phyloP scores from a whole-genome alignment of 2,329 filamentous ascomycete species.

The Ophiostoma perfectum region DNA sequence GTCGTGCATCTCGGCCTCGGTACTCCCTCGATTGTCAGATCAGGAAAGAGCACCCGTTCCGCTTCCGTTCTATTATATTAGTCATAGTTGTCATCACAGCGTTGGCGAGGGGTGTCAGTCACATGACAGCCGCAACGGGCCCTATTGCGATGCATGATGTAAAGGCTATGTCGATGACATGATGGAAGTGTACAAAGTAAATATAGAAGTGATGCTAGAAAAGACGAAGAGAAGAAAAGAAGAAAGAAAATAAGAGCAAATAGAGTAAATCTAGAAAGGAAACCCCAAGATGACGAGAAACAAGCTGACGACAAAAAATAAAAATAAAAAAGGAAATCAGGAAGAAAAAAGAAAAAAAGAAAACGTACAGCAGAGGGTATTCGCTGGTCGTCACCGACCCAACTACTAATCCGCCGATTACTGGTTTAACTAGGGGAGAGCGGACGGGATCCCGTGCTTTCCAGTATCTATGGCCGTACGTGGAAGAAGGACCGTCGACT shows the following conservation, averaged over 20 bases:
- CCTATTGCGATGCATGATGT: background rate
- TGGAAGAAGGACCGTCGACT: background rate
- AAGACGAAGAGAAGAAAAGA: too few relatives aligned
- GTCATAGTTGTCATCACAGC: background rate
- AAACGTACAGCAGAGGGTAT: conserved; percentile 7
- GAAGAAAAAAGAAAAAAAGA: background rate
- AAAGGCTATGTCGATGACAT: too few relatives aligned
- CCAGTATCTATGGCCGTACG: background rate
- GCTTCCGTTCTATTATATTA: background rate
- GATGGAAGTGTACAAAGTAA: too few relatives aligned
- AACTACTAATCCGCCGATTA: conserved; percentile 5
- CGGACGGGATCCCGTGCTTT: conserved; percentile 6
- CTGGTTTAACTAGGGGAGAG: conserved; percentile 5
- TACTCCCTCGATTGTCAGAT: background rate
- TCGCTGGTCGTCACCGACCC: conserved; percentile 2
- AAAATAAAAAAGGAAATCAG: background rate
- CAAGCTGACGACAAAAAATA: background rate
- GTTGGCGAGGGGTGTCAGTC: background rate
- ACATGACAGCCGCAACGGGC: background rate
- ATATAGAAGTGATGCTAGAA: too few relatives aligned
- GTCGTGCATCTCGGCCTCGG: background rate
- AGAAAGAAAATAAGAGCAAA: too few relatives aligned
- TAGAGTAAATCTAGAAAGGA: too few relatives aligned
- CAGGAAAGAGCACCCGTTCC: background rate
- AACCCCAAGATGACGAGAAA: too few relatives aligned